These are phyloP conservation scores for Pilaira anomala DNA, from an alignment of 192 early-diverging fungal species.

Conservation along the genomic window DNA sequence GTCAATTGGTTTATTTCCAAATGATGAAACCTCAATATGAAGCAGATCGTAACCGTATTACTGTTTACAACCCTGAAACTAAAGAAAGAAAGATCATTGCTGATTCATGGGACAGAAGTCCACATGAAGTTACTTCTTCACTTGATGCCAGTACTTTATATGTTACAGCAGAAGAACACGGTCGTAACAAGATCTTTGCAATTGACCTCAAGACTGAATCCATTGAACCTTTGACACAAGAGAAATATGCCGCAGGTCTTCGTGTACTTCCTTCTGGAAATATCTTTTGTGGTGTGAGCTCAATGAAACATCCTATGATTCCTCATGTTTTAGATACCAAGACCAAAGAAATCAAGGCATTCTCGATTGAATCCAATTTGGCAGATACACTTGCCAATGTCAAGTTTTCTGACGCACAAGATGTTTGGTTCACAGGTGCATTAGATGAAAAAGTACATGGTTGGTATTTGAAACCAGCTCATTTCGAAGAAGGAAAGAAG, in stretches of 20 bases:
- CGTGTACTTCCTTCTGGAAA: slow-evolving; percentile 39
- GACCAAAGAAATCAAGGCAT: slow-evolving; percentile 20
- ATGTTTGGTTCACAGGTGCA: slow-evolving; percentile 70
- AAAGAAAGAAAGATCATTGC: slow-evolving; percentile 44
- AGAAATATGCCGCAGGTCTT: slow-evolving; percentile 48
- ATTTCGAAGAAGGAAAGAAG: slow-evolving; percentile 49
- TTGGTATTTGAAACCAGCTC: slow-evolving; percentile 64
- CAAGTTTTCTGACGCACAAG: slow-evolving; percentile 52
- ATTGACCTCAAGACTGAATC: slow-evolving; percentile 53
- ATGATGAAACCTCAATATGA: slow-evolving; percentile 71
- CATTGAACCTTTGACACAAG: slow-evolving; percentile 44
- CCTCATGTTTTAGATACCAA: slow-evolving; percentile 38
- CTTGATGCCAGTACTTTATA: slow-evolving; percentile 49
- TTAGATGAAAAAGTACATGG: slow-evolving; percentile 53
- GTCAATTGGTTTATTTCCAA: slow-evolving; percentile 70
- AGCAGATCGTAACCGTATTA: slow-evolving; percentile 71
- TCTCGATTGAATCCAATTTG: slow-evolving; percentile 19
- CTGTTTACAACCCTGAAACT: slow-evolving; percentile 47
- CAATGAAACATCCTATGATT: slow-evolving; percentile 42
- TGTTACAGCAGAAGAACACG: slow-evolving; percentile 65
- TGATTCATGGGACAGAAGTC: slow-evolving; percentile 62
- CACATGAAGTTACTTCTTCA: slow-evolving; percentile 57
- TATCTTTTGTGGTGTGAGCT: slow-evolving; percentile 44
- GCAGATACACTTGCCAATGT: slow-evolving; percentile 47
- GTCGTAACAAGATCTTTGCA: slow-evolving; percentile 60